phyloP scores from a whole-genome alignment of 2,329 filamentous ascomycete species.

The Pseudogymnoascus sp. region DNA sequence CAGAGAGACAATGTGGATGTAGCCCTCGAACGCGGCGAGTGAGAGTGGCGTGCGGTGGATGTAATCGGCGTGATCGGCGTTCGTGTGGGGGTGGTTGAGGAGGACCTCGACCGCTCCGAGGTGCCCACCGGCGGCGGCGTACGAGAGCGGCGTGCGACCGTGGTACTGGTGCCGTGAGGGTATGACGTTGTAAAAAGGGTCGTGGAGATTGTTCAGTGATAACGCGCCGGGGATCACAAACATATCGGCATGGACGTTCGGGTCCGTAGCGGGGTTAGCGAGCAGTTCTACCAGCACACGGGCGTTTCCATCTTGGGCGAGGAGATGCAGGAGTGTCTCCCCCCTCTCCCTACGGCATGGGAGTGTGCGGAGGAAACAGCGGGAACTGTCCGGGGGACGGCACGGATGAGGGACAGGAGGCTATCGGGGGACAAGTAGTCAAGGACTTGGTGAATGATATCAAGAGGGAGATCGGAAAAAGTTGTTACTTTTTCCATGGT shows the following conservation, averaged over 20 bases:
- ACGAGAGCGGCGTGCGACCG: neutral
- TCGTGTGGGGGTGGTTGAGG: neutral
- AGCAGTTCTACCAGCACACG: no score
- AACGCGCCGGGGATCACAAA: neutral
- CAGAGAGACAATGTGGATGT: neutral
- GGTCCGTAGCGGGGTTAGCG: no score
- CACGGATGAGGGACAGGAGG: neutral
- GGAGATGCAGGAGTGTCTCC: neutral
- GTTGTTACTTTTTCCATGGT: no score
- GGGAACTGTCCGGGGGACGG: neutral
- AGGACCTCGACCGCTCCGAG: neutral
- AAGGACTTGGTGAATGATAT: no score
- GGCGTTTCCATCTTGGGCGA: neutral
- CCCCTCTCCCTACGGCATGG: neutral
- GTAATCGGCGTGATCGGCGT: neutral
- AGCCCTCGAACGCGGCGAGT: neutral
- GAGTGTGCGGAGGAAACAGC: neutral
- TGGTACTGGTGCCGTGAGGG: neutral
- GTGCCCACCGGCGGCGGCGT: neutral
- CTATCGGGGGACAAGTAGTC: no score
- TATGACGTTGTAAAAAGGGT: neutral
- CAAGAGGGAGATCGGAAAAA: no score
- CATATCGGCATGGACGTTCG: no score
- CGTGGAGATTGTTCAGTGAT: neutral
- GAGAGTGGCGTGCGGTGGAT: neutral